A percentile compares a stretch with the other conserved stretches of the same genome.
phyloP scores from a whole-genome alignment of 2,329 filamentous ascomycete genomes.

The Alternaria ethzedia region DNA sequence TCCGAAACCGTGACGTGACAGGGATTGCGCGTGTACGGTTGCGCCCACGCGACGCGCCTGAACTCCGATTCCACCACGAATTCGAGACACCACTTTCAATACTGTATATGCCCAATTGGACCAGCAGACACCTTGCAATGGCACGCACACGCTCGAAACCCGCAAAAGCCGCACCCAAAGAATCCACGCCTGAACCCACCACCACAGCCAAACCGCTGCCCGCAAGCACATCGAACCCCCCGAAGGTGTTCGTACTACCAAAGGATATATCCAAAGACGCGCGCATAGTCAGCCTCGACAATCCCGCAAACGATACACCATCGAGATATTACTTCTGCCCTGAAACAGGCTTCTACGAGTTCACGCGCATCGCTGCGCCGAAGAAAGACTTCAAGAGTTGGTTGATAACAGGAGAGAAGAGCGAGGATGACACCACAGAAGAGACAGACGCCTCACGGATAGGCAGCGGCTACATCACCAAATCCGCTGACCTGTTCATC shows the following conservation, averaged over 20 bases:
- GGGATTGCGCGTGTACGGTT: slow-evolving; percentile 37
- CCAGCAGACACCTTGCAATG: slow-evolving; percentile 26
- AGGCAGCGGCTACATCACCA: slow-evolving; percentile 63
- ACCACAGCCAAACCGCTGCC: slow-evolving; percentile 39
- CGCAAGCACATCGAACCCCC: slow-evolving; percentile 50
- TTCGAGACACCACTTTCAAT: not conserved
- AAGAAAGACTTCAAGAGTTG: slow-evolving; percentile 61
- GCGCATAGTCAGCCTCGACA: slow-evolving; percentile 62
- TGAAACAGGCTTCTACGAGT: slow-evolving; percentile 64
- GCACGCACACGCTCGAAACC: slow-evolving; percentile 47
- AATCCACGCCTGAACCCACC: slow-evolving; percentile 30
- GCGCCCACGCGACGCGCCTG: slow-evolving; percentile 20
- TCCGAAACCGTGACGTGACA: slow-evolving; percentile 35
- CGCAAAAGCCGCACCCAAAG: slow-evolving; percentile 16
- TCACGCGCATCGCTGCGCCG: slow-evolving; percentile 62
- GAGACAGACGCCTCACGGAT: slow-evolving; percentile 12
- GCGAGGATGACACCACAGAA: not conserved
- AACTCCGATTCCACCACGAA: not conserved
- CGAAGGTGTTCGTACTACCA: slow-evolving; percentile 65
- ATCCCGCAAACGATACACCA: slow-evolving; percentile 57
- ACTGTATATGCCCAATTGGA: not conserved
- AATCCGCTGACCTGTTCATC: slow-evolving; percentile 76
- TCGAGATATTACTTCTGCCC: slow-evolving; percentile 67
- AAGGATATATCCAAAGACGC: slow-evolving; percentile 58
- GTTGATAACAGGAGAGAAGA: slow-evolving; percentile 51